These are phyloP conservation scores for Fonsecaea pedrosoi DNA, from an alignment of 2,329 filamentous ascomycete species.

Conservation along the genomic window DNA sequence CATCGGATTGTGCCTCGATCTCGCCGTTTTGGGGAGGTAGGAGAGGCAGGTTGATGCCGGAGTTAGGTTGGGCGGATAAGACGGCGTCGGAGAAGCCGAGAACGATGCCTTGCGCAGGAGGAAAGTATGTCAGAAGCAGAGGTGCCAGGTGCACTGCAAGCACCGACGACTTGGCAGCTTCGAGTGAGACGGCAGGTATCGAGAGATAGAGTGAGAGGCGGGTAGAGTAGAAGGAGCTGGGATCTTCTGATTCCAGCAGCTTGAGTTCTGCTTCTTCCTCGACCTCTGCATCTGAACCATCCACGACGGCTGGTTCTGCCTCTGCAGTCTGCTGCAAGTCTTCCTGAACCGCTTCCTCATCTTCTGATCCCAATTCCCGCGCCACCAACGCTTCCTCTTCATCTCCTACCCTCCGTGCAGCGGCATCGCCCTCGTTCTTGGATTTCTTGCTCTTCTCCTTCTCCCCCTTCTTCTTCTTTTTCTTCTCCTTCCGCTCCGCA, in stretches of 20 bases:
- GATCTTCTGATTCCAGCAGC: constrained; percentile 32
- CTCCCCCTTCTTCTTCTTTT: constrained; percentile 27
- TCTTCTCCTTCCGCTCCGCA: constrained; percentile 27
- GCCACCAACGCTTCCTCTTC: constrained; percentile 20
- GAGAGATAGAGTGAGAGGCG: constrained; percentile 66
- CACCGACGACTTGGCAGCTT: constrained; percentile 62
- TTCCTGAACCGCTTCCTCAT: constrained; percentile 15
- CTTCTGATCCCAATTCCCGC: constrained; percentile 29
- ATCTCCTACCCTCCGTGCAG: not conserved
- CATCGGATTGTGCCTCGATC: constrained; percentile 48
- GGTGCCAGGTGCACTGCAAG: constrained; percentile 68
- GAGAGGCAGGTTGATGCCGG: constrained; percentile 51
- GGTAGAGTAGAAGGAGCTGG: constrained; percentile 36
- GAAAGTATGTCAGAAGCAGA: constrained; percentile 68
- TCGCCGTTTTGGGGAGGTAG: constrained; percentile 41
- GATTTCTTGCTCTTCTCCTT: constrained; percentile 11
- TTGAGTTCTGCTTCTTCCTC: constrained; percentile 16
- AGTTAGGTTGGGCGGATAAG: constrained; percentile 39
- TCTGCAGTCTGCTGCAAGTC: constrained; percentile 9
- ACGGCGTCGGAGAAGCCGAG: constrained; percentile 39
- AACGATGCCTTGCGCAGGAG: constrained; percentile 62
- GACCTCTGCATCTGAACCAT: constrained; percentile 8
- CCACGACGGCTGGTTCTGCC: not conserved
- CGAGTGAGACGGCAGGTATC: constrained; percentile 62
- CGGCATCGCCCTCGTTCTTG: constrained; percentile 23